Evolutionary conservation across 352 stramenopile species (phyloP).

Genomic region (Globisporangium yorkense): DNA sequence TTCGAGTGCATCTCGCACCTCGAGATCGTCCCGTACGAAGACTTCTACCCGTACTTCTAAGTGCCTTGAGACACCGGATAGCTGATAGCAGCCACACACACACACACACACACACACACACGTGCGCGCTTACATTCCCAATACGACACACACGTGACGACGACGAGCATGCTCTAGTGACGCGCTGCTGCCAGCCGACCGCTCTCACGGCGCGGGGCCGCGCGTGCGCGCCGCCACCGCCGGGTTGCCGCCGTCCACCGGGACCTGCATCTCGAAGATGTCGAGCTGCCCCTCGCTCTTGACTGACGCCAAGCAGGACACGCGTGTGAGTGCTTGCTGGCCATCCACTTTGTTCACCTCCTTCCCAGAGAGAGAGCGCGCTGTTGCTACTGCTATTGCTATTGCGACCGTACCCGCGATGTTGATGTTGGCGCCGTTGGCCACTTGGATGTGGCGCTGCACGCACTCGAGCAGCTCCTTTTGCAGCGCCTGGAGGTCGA

Average conservation of each 20-base stretch:
- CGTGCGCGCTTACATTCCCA: background rate
- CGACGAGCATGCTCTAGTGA: background rate
- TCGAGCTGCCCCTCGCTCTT: slow-evolving; percentile 85
- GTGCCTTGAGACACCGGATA: no score
- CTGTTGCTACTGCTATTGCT: no score
- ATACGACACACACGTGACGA: background rate
- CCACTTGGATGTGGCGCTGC: slow-evolving; percentile 83
- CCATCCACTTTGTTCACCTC: no score
- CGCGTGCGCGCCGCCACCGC: slow-evolving; percentile 1
- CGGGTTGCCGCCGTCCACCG: slow-evolving; percentile 51
- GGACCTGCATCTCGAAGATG: slow-evolving; percentile 90
- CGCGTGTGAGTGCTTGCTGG: no score
- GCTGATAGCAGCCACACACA: no score
- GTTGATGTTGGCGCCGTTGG: slow-evolving; percentile 85
- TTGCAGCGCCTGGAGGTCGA: slow-evolving; percentile 75
- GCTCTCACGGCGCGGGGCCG: background rate
- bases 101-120: background rate
- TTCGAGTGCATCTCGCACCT: slow-evolving; percentile 86
- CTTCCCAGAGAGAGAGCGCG: background rate
- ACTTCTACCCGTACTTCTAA: slow-evolving; percentile 81
- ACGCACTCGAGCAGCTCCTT: slow-evolving; percentile 82
- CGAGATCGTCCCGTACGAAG: slow-evolving; percentile 74
- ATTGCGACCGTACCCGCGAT: slow-evolving; percentile 52
- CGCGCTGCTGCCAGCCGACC: background rate
- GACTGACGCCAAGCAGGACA: slow-evolving; percentile 25